Base-by-base conservation (phyloP, 495 filamentous ascomycete genomes). In the Lasiosphaeris hirsuta region DNA sequence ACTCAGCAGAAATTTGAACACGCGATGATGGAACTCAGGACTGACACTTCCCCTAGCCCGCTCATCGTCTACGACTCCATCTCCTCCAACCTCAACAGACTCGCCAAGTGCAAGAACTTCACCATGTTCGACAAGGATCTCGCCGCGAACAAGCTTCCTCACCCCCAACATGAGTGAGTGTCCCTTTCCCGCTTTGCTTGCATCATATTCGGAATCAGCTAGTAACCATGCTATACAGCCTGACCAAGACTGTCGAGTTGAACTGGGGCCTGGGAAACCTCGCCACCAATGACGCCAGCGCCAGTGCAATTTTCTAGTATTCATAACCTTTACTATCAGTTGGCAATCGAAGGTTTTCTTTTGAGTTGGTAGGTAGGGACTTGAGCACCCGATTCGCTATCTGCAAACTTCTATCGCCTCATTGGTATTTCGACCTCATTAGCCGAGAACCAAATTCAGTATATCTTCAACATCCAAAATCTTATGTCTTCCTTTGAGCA, bases 91-190 rank as follows among this genome's bases (percentile, higher is more conserved):
- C 66, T 70, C 9, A 76, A 81, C 17, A 81, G 87, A 10, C 72
- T 84, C 1, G 77, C 80, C 23, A 76, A 81, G 54, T 84, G 86
- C 72, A 89, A 90, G 74, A 89, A 88, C 68, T 78, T 87, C 55
- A 86, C 85, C 51, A 57, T 68, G 60, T 89, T 90, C 68, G 68
- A 79, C 37, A 69, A 79, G 13, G 86, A 89, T 53, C 71, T 89
- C 23, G 70, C 77, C 46, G 68, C 75, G 51, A 66, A 83, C 52
- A 73, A 73, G 30, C 77, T 90, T 11, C 87, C 86, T 11, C 57
- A 90, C 86, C 10, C 88, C 88, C 9, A 90, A 90, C 76, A 89
- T 90, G 86, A 62, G 58, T 61, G 9, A 75, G 75, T 10, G 69
- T 4, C 30, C 13, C 11, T 10, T 46, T 46, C 4, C 1, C 43